These are phyloP conservation scores for Odontarrhena argentea DNA, from an alignment of 345 rosid genomes.

Conservation along the genomic window DNA sequence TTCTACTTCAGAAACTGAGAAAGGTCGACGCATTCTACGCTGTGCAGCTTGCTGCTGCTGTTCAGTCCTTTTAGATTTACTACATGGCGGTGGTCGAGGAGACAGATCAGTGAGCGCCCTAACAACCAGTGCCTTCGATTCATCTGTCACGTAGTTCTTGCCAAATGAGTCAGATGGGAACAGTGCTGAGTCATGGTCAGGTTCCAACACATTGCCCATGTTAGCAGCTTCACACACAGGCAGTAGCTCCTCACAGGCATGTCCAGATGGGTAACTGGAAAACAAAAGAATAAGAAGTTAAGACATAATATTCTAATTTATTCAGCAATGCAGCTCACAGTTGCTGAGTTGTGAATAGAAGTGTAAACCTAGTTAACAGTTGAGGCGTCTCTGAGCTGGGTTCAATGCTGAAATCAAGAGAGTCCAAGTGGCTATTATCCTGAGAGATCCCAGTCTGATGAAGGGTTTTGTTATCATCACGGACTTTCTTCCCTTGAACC, in stretches of 20 bases:
- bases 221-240: constrained; percentile 44
- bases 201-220: constrained; percentile 52
- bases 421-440: constrained; percentile 52
- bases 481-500: constrained; percentile 83
- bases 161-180: constrained; percentile 55
- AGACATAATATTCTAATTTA: background rate
- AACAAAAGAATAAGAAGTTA: constrained; percentile 9
- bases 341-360: background rate
- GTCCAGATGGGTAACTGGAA: constrained; percentile 54
- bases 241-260: constrained; percentile 41
- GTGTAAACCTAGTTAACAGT: constrained; percentile 58
- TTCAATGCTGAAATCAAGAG: constrained; percentile 86
- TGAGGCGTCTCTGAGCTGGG: constrained; percentile 61
- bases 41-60: constrained; percentile 50
- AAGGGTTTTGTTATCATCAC: constrained; percentile 86
- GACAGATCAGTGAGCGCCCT: constrained; percentile 47
- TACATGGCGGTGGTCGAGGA: constrained; percentile 51
- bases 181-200: constrained; percentile 74
- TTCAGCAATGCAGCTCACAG: background rate
- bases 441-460: constrained; percentile 82
- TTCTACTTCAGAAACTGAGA: constrained; percentile 95
- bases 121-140: constrained; percentile 63
- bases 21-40: constrained; percentile 96
- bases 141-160: constrained; percentile 45
- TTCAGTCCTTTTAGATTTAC: constrained; percentile 71